Evolutionary conservation across 371 early-diverging fungal species (phyloP), one percentile per base, ranked within the genome.

Genomic region (Actinomucor elegans): DNA sequence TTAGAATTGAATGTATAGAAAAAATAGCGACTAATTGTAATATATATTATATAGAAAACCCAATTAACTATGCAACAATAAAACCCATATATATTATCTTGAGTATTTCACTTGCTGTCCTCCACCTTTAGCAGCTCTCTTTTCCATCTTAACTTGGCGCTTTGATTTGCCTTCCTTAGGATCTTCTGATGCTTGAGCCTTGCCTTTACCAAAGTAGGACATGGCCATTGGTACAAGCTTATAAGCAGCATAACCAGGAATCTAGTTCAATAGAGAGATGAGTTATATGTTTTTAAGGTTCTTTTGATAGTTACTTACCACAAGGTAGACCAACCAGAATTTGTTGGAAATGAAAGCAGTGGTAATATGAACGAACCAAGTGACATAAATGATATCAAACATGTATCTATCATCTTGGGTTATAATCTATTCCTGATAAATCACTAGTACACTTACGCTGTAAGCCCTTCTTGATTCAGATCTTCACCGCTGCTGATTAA

Each of bases 341-440:
- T 85, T 84, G 48, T 64, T 67, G 15, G 86, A 84, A 20, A 78
- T 65, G 31, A 86, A 69, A 43, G 90, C 77, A 28, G 87, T 86
- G 15, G 83, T 74, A 34, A 89, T 61, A 57, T 90, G 90, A 18
- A 86, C 85, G 53, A 85, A 78, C 92, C 92, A 92, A 18, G 91
- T 87, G 27, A 92, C 75, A 56, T 92, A 91, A 48, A 92, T 86
- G 42, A 90, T 84, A 54, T 92, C 92, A 67, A 92, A 91, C 75
- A 89, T 86, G 59, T 91, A 90, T 6, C 87, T 86, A 54, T 34
- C 4, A 14, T 11, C 9, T 7, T 14, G 1, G 11, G 11, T 28
- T 45, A 31, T 11, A 37, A 11, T 11, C 4, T 15, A 28, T 11
- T 9, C 23, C 12, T 26, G 2, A 35, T 20, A 8, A 40, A 36